Evolutionary conservation across 352 stramenopile genomes (phyloP).

Genomic region (Pythium plurisporium): DNA sequence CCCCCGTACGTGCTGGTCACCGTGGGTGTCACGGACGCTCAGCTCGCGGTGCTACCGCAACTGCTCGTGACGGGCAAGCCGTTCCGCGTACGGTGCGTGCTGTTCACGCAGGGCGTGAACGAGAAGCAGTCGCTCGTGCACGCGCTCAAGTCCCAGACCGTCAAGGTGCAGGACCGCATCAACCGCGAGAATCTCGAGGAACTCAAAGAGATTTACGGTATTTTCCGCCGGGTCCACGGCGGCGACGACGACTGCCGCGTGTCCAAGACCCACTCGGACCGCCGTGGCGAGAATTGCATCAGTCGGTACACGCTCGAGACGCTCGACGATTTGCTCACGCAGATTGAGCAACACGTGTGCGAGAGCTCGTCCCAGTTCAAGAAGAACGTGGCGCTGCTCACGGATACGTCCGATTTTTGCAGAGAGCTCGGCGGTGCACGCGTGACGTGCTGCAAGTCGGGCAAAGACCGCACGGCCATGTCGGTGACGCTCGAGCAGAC

Average conservation of each 20-base stretch:
- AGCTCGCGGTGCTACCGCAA: slow-evolving; percentile 49
- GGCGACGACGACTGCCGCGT: too few relatives aligned
- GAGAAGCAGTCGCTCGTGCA: slow-evolving; percentile 84
- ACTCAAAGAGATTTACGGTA: slow-evolving; percentile 52
- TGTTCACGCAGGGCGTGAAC: slow-evolving; percentile 82
- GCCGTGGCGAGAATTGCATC: slow-evolving; percentile 18
- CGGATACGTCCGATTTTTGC: slow-evolving; percentile 82
- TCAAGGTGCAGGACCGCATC: slow-evolving; percentile 74
- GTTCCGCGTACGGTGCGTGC: slow-evolving; percentile 55
- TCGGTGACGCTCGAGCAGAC: slow-evolving; percentile 94
- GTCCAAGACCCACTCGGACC: too few relatives aligned
- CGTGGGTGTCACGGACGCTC: slow-evolving; percentile 48
- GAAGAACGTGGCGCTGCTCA: slow-evolving; percentile 78
- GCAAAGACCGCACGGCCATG: slow-evolving; percentile 98
- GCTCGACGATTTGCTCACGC: slow-evolving; percentile 57
- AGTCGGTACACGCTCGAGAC: slow-evolving; percentile 38
- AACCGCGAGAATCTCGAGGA: slow-evolving; percentile 79
- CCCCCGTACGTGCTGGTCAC: slow-evolving; percentile 51
- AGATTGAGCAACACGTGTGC: slow-evolving; percentile 74
- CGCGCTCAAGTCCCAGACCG: slow-evolving; percentile 65
- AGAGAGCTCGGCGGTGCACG: slow-evolving; percentile 85
- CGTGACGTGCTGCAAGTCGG: slow-evolving; percentile 96
- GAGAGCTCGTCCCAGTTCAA: slow-evolving; percentile 67
- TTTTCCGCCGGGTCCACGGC: slow-evolving; percentile 48
- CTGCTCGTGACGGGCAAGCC: slow-evolving; percentile 39